Base-by-base conservation (phyloP, 2,329 filamentous ascomycete species). In the Ophiostoma tasmaniense region DNA sequence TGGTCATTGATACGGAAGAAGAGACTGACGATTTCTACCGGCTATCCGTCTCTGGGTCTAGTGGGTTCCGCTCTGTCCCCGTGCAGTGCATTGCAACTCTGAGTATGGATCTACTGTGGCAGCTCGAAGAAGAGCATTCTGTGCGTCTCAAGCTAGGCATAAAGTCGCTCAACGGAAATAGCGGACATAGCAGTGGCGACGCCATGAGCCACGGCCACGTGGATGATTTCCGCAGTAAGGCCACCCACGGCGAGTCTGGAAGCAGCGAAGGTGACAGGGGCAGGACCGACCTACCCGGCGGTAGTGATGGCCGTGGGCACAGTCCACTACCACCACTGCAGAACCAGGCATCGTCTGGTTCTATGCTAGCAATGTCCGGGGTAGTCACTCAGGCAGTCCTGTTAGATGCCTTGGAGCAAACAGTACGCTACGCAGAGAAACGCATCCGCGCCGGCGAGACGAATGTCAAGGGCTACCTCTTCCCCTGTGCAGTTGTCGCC, bases 381-480 rank as follows among this genome's bases (percentile, higher is more conserved):
- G 70, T 73, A 6, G 68, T 71, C 22, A 17, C 71, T 20, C 69
- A 71, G 52, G n/a, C 67, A 0, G 65, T 71, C 13, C 71, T 73
- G 1, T 50, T 73, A 4, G 68, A 71, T 6, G 68, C 68, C 14
- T n/a, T 73, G 20, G 71, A 73, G 35, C 66, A 67, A 28, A 33
- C 71, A 25, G 64, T 71, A 5, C 52, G 33, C 6, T 71, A 68
- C 17, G 52, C 64, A 17, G 72, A 71, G 66, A 68, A 66, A 37
- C 70, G 72, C 11, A 28, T 73, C 8, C 55, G 50, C 30, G 71
- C 72, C 3, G 72, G 72, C 1, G 83, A 87, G 74, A 86, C 83
- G 0, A 87, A 86, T 68, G 75, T 83, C 25, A 87, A 87, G 71
- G 82, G 82, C 0, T 81, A 81, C 55, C 66, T 87, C 22, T 77